Base-by-base conservation (phyloP, 129 eudicot species). In the Flaveria ramosissima region DNA sequence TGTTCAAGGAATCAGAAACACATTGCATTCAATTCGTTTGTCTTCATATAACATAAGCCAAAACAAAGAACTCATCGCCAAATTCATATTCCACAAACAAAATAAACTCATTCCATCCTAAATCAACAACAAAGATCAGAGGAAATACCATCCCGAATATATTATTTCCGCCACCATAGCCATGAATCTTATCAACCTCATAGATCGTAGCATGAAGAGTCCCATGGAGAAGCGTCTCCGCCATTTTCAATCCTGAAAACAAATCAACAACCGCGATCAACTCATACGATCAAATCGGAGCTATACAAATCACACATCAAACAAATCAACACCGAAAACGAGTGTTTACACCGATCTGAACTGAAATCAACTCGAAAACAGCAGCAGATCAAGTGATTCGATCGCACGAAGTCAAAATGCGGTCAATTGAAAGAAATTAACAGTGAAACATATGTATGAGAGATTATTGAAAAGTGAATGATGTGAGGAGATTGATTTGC, bases 191-290 rank as follows among this genome's bases (percentile, higher is more conserved):
- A 78, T 88, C 93, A 70, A 88, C 93, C 79, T 88, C 93, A 24
- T 78, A 86, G 86, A 88, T 84, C 61, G 90, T 86, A 42, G 83
- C 93, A 84, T 88, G 93, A 73, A 88, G 88, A 79, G 90, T 88
- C 67, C 93, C 93, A 83, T 88, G 93, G 62, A 88, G 88, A 77
- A 16, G 80, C 27, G 71, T 86, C 55, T 81, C 88, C 62, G 85
- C 85, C 93, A 88, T 88, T 16, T 45, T 57, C 52, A 48, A 70
- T 39, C 72, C 85, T 85, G 75, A 71, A 10, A 71, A 62, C 71
- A 2, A 65, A 62, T 62, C 68, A 19, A 72, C 57, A 60, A 10
- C 23, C 74, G 19, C 68, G 52, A 64, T 72, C 50, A 72, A 12
- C 73, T 71, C 21, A 10, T 71, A 63, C 6, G 47, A 55, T 74